Evolutionary conservation across 805 yeast genomes (phyloP).

Genomic region (Hanseniaspora vineae): DNA sequence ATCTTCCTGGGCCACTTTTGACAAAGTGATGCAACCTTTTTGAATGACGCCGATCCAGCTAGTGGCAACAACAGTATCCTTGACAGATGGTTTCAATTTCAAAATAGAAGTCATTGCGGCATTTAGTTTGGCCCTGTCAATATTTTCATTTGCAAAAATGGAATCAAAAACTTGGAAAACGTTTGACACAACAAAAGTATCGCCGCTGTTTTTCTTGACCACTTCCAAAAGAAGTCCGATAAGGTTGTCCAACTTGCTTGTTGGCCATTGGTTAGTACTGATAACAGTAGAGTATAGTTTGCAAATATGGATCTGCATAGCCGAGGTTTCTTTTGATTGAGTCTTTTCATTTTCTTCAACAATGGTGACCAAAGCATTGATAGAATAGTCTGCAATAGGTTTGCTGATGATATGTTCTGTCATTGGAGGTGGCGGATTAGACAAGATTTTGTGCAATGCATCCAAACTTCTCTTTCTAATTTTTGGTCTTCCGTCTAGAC

Average conservation of each 20-base stretch:
- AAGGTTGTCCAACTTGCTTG: conserved; percentile 48
- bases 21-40: conserved; percentile 52
- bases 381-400: conserved; percentile 54
- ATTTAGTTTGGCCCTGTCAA: conserved; percentile 40
- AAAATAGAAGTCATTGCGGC: conserved; percentile 58
- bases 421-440: conserved; percentile 63
- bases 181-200: conserved; percentile 58
- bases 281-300: conserved; percentile 67
- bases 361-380: conserved; percentile 38
- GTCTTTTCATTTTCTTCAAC: conserved; percentile 28
- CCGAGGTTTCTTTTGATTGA: conserved; percentile 32
- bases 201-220: conserved; percentile 38
- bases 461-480: conserved; percentile 93
- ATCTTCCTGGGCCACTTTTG: conserved; percentile 40
- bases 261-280: conserved; percentile 73
- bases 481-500: conserved; percentile 84
- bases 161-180: conserved; percentile 80
- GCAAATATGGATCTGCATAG: conserved; percentile 58
- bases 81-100: conserved; percentile 67
- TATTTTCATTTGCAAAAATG: conserved; percentile 33
- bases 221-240: conserved; percentile 68
- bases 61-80: conserved; percentile 78
- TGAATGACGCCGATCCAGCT: conserved; percentile 94
- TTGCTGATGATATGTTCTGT: conserved; percentile 68
- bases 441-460: conserved; percentile 54